A percentile compares a stretch with the other conserved stretches of the same genome.
These are phyloP conservation scores for Lipomyces yamadae DNA, from an alignment of 805 yeast genomes.

Conservation along the genomic window DNA sequence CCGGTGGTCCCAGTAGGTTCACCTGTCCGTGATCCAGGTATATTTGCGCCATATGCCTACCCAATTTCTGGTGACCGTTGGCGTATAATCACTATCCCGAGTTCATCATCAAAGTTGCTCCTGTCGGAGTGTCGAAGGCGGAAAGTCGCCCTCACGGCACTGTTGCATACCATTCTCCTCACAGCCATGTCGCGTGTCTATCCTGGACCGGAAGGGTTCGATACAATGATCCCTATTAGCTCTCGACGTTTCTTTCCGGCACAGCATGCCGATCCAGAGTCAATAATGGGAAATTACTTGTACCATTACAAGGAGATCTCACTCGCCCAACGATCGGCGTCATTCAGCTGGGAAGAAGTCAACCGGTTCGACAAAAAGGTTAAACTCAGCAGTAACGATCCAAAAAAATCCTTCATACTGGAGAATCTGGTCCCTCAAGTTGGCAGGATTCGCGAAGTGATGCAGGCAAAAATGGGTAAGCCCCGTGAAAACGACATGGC, in stretches of 20 bases:
- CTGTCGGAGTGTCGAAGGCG: conserved; percentile 16
- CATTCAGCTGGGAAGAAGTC: conserved; percentile 16
- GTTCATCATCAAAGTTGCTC: background rate
- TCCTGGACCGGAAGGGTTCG: conserved; percentile 18
- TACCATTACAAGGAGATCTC: conserved; percentile 11
- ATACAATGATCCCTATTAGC: conserved; percentile 23
- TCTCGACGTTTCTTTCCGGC: conserved; percentile 18
- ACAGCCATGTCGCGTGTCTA: conserved; percentile 10
- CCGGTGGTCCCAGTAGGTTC: background rate
- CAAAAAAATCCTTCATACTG: background rate
- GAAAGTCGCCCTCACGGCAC: conserved; percentile 20
- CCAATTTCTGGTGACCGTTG: background rate
- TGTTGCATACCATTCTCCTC: conserved; percentile 14
- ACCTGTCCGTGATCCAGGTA: conserved; percentile 1
- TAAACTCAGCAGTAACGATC: background rate
- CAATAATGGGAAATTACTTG: conserved; percentile 15
- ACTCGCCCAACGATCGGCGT: conserved; percentile 4
- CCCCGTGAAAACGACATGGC: conserved; percentile 9
- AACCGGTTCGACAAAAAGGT: conserved; percentile 9
- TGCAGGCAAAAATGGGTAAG: conserved; percentile 8
- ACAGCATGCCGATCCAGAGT: background rate
- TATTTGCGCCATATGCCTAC: conserved; percentile 7
- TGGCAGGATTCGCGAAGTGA: conserved; percentile 10
- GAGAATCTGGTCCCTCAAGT: conserved; percentile 5
- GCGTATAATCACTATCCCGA: background rate